A percentile compares a stretch with the other conserved stretches of the same genome.
Evolutionary conservation across 495 filamentous ascomycete genomes (phyloP).

Genomic region (Tuber brumale): DNA sequence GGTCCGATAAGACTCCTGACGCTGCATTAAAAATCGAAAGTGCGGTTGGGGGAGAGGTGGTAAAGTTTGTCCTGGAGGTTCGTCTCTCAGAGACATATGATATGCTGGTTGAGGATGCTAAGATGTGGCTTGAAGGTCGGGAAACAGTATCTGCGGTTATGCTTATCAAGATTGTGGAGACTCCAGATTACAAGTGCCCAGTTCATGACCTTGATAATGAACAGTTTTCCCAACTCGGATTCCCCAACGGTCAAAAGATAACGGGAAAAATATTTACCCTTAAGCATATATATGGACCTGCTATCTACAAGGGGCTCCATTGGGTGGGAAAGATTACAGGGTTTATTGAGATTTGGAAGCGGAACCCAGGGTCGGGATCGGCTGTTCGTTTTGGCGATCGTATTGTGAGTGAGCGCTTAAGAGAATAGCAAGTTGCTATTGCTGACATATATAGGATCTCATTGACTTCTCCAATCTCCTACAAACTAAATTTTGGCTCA

Average conservation of each 20-base stretch:
- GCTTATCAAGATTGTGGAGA: too few species aligned
- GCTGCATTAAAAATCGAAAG: too few species aligned
- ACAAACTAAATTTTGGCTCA: not conserved
- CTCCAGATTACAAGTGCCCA: not conserved
- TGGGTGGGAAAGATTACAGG: not conserved
- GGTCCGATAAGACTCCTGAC: too few species aligned
- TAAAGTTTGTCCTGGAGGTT: too few species aligned
- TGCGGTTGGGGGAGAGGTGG: too few species aligned
- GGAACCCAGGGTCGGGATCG: not conserved
- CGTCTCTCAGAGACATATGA: too few species aligned
- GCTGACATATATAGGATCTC: not conserved
- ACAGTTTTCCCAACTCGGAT: not conserved
- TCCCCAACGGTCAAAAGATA: not conserved
- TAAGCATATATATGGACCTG: not conserved
- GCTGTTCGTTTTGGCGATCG: not conserved
- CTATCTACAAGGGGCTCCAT: not conserved
- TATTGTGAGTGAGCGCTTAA: too few species aligned
- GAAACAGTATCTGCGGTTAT: too few species aligned
- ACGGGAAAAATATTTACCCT: not conserved
- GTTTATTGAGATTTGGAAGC: not conserved
- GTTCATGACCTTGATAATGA: not conserved
- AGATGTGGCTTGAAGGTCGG: too few species aligned
- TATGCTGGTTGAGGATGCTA: too few species aligned
- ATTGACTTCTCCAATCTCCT: too few species aligned
- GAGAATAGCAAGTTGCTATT: not conserved